These are phyloP conservation scores for Amauroascus niger DNA, from an alignment of 2,329 filamentous ascomycete species.

Conservation along the genomic window DNA sequence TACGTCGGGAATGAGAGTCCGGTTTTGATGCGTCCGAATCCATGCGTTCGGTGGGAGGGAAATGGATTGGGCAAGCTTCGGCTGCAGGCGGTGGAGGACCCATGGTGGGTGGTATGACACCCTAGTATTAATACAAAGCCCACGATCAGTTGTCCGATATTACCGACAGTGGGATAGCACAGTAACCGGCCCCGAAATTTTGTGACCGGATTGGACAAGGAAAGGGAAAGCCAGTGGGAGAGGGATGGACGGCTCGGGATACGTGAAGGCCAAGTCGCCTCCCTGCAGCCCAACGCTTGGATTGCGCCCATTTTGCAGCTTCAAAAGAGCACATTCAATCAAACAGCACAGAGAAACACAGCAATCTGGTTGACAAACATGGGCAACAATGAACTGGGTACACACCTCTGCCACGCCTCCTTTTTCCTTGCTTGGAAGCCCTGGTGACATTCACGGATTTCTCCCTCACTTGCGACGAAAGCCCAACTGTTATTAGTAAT, in stretches of 20 bases:
- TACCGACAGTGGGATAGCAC: neutral
- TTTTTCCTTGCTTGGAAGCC: neutral
- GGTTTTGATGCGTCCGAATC: neutral
- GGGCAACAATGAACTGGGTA: neutral
- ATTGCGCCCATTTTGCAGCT: neutral
- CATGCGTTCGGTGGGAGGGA: neutral
- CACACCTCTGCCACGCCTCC: neutral
- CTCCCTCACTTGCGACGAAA: neutral
- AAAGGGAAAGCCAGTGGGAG: neutral
- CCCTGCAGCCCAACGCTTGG: constrained; percentile 3
- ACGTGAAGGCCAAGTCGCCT: neutral
- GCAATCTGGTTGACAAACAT: neutral
- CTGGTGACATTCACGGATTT: too few species aligned
- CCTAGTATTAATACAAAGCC: constrained; percentile 1
- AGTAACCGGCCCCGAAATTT: neutral
- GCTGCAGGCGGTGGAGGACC: constrained; percentile 5
- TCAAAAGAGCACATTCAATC: neutral
- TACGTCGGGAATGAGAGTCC: neutral
- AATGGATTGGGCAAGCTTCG: constrained; percentile 1
- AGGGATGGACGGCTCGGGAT: constrained; percentile 2
- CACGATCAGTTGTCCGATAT: neutral
- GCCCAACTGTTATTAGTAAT: too few species aligned
- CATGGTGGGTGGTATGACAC: constrained; percentile 10
- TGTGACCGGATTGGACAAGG: neutral
- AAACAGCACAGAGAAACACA: neutral